Evolutionary conservation across 805 yeast species (phyloP).

Genomic region (Barnettozyma siamensis): DNA sequence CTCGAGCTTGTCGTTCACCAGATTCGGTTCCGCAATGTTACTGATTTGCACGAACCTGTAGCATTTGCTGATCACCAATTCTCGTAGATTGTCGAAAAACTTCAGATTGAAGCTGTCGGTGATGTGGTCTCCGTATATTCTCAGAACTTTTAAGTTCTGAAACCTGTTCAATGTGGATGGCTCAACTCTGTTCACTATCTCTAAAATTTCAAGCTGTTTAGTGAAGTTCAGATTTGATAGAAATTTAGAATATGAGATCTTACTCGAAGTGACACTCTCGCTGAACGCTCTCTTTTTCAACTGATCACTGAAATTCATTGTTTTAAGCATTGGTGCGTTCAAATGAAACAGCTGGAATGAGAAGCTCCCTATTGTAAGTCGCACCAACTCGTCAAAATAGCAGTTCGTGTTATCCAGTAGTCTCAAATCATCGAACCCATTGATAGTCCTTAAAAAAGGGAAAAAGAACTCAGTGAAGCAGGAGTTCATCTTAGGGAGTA

Average conservation of each 20-base stretch:
- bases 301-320: conserved; percentile 14
- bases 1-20: conserved; percentile 1
- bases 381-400: conserved; percentile 12
- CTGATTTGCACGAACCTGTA: conserved; percentile 5
- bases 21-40: background rate
- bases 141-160: conserved; percentile 9
- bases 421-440: conserved; percentile 19
- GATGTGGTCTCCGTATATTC: conserved; percentile 17
- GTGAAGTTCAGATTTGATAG: conserved; percentile 11
- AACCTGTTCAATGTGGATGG: conserved; percentile 7
- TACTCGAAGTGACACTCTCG: conserved; percentile 13
- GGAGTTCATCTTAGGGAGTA: conserved; percentile 18
- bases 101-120: conserved; percentile 7
- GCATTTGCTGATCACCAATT: conserved; percentile 14
- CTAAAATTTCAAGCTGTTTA: conserved; percentile 8
- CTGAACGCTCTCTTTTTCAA: conserved; percentile 12
- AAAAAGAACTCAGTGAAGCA: conserved; percentile 15
- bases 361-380: conserved; percentile 18
- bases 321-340: conserved; percentile 14
- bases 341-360: conserved; percentile 19
- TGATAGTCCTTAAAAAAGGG: conserved; percentile 11
- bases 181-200: conserved; percentile 14
- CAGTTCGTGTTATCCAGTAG: conserved; percentile 21
- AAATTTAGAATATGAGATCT: conserved; percentile 14
- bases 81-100: conserved; percentile 7